Conservation (phyloP, 2,329 filamentous ascomycete species). For the Fusarium sp. region DNA sequence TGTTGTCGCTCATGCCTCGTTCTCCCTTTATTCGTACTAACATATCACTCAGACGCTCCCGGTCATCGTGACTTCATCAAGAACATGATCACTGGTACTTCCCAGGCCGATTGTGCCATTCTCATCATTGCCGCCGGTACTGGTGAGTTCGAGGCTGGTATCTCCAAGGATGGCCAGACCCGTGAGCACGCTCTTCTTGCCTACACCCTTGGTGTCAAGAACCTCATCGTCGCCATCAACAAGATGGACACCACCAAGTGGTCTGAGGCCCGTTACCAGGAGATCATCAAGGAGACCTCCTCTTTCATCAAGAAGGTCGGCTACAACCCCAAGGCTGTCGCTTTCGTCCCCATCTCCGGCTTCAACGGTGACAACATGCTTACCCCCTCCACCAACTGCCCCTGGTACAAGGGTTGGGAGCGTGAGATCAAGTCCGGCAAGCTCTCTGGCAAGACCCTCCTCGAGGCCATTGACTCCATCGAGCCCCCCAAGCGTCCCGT, state of each 20-base stretch:
- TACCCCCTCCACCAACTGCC: slow-evolving; percentile 85
- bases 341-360: slow-evolving; percentile 99
- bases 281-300: slow-evolving; percentile 99
- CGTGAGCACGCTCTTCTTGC: slow-evolving; percentile 99
- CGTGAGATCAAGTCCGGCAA: slow-evolving; percentile 93
- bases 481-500: slow-evolving; percentile 91
- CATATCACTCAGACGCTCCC: slow-evolving; percentile 79
- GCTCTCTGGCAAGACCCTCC: slow-evolving; percentile 93
- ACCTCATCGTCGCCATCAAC: slow-evolving; percentile 99
- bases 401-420: slow-evolving; percentile 99
- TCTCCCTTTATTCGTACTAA: slow-evolving; percentile 12
- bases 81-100: slow-evolving; percentile 99
- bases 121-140: slow-evolving; percentile 99
- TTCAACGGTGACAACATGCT: slow-evolving; percentile 99
- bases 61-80: slow-evolving; percentile 99
- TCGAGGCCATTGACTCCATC: slow-evolving; percentile 98
- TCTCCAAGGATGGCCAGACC: slow-evolving; percentile 99
- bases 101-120: slow-evolving; percentile 99
- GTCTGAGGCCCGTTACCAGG: slow-evolving; percentile 94
- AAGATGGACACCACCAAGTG: slow-evolving; percentile 99
- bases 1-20: slow-evolving; percentile 45
- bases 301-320: slow-evolving; percentile 99
- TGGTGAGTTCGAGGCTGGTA: slow-evolving; percentile 99
- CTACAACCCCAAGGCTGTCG: slow-evolving; percentile 98
- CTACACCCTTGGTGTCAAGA: slow-evolving; percentile 99